Conservation (phyloP, 2,329 filamentous ascomycete genomes). For the Alternaria gansuensis region DNA sequence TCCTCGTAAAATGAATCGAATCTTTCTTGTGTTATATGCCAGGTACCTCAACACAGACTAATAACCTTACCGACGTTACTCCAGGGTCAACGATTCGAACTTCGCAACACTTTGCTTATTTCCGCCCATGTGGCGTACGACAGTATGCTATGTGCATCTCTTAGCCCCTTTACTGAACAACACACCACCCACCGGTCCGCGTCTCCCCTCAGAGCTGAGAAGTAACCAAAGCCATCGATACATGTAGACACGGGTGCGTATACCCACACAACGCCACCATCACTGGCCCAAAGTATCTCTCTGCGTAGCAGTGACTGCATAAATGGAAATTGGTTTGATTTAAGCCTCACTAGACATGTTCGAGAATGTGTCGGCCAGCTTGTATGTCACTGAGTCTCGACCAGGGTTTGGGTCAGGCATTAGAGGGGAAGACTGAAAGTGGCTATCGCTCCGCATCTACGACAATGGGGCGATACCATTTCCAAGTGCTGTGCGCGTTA, state of each 20-base stretch:
- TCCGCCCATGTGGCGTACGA: not conserved
- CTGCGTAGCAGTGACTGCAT: constrained; percentile 1
- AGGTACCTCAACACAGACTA: not conserved
- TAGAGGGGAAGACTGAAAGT: not conserved
- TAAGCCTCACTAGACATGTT: not conserved
- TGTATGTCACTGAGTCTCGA: not conserved
- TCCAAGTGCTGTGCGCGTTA: not conserved
- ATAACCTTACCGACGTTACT: not conserved
- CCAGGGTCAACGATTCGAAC: not conserved
- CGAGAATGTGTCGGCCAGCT: not conserved
- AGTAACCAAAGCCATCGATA: not conserved
- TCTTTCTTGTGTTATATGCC: not conserved
- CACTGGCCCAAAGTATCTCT: not conserved
- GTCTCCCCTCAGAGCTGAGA: not conserved
- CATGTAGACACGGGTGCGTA: not conserved
- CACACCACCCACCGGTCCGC: not conserved
- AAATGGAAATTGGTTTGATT: not conserved
- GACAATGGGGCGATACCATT: not conserved
- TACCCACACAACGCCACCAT: not conserved
- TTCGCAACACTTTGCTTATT: not conserved
- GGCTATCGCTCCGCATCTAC: not conserved
- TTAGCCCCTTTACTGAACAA: not conserved
- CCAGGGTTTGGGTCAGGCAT: not conserved
- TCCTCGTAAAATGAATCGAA: not conserved
- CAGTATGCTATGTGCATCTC: not conserved